Conservation (phyloP, 2,329 filamentous ascomycete genomes). For the Fulvia fulva region DNA sequence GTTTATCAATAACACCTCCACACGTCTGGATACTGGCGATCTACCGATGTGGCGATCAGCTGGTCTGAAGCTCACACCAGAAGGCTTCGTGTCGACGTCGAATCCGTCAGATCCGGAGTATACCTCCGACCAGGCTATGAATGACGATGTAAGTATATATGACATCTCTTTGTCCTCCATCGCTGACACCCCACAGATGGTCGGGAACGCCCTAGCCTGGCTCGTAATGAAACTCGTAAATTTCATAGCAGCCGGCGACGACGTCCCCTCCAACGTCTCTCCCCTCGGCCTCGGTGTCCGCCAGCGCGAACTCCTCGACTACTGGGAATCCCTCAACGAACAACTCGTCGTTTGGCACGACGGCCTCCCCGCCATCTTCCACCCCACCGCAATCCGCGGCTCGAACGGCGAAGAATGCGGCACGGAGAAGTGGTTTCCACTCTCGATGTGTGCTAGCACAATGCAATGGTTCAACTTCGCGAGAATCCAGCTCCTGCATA, state of each 20-base stretch:
- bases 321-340: constrained; percentile 53
- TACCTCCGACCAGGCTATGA: constrained; percentile 46
- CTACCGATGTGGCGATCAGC: constrained; percentile 61
- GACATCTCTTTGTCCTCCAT: neutral
- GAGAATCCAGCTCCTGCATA: constrained; percentile 57
- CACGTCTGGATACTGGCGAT: constrained; percentile 59
- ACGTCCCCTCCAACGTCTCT: constrained; percentile 39
- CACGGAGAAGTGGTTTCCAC: constrained; percentile 31
- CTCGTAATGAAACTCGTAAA: constrained; percentile 64
- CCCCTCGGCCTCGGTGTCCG: constrained; percentile 43
- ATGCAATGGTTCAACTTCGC: constrained; percentile 65
- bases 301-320: constrained; percentile 48
- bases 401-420: constrained; percentile 11
- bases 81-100: constrained; percentile 49
- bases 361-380: constrained; percentile 58
- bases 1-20: constrained; percentile 59
- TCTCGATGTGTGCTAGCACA: constrained; percentile 63
- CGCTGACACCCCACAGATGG: constrained; percentile 35
- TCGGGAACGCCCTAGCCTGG: constrained; percentile 63
- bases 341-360: constrained; percentile 59
- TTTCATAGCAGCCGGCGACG: constrained; percentile 57
- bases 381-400: constrained; percentile 49
- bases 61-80: constrained; percentile 55
- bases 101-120: constrained; percentile 44
- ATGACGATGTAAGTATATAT: constrained; percentile 47